Evolutionary conservation across 1,139 yeast species (phyloP).

Genomic region (Wickerhamomyces sp.): DNA sequence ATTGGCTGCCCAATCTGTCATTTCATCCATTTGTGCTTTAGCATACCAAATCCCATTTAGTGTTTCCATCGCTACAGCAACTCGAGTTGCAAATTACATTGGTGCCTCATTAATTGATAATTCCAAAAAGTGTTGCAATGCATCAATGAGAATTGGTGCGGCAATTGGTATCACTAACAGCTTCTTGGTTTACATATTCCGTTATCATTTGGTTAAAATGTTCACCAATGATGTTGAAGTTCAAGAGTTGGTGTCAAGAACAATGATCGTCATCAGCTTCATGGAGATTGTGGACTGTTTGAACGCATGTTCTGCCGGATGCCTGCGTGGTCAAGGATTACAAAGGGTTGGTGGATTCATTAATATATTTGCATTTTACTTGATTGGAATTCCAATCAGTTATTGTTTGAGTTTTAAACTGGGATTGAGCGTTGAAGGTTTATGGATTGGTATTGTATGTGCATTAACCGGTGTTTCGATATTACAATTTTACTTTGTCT

Average conservation of each 20-base stretch:
- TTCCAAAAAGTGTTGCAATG: conserved; percentile 17
- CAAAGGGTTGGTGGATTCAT: conserved; percentile 82
- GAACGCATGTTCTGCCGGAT: conserved; percentile 79
- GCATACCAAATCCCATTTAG: conserved; percentile 39
- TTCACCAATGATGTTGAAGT: conserved; percentile 75
- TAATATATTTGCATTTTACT: conserved; percentile 73
- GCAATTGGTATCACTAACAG: conserved; percentile 46
- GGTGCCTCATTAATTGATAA: conserved; percentile 31
- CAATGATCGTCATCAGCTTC: conserved; percentile 65
- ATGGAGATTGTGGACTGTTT: conserved; percentile 79
- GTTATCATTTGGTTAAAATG: conserved; percentile 53
- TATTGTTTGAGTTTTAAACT: conserved; percentile 54
- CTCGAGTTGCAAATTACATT: conserved; percentile 36
- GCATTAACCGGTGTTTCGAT: conserved; percentile 68
- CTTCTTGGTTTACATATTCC: conserved; percentile 46
- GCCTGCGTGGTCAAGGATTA: conserved; percentile 80
- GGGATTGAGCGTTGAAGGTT: conserved; percentile 59
- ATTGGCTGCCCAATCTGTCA: conserved; percentile 40
- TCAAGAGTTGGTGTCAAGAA: conserved; percentile 37
- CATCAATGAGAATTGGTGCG: conserved; percentile 25
- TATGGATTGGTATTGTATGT: conserved; percentile 80
- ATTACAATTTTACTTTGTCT: conserved; percentile 45
- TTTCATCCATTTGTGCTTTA: conserved; percentile 36
- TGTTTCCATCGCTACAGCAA: conserved; percentile 36
- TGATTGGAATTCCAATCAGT: conserved; percentile 70